A percentile compares a stretch with the other conserved stretches of the same genome.
These are phyloP conservation scores for Cordyceps cicadae DNA, from an alignment of 2,329 filamentous ascomycete genomes.

Conservation along the genomic window DNA sequence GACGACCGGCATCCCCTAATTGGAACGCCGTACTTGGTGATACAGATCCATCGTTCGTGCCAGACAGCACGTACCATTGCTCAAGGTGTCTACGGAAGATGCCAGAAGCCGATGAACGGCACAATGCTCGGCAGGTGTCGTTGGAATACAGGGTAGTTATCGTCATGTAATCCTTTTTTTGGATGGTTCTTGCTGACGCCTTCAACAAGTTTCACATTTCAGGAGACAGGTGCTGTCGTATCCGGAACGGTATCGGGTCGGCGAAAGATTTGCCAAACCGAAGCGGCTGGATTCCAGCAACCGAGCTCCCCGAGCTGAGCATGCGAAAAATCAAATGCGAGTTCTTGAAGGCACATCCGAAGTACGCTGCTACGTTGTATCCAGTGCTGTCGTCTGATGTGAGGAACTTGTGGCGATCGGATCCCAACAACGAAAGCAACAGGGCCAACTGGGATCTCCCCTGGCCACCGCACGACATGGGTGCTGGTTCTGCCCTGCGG, in stretches of 20 bases:
- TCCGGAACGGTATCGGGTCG: slow-evolving; percentile 18
- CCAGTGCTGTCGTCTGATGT: slow-evolving; percentile 16
- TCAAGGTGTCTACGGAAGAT: slow-evolving; percentile 25
- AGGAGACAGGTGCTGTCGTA: slow-evolving; percentile 18
- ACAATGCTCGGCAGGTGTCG: slow-evolving; percentile 13
- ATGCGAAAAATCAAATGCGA: slow-evolving; percentile 14
- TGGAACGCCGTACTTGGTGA: slow-evolving; percentile 20
- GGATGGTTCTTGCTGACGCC: not conserved
- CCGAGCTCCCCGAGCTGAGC: slow-evolving; percentile 13
- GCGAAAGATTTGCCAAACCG: slow-evolving; percentile 22
- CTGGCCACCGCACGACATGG: slow-evolving; percentile 21
- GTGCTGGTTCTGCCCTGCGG: slow-evolving; percentile 2
- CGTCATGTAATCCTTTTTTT: not conserved
- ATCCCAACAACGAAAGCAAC: slow-evolving; percentile 26
- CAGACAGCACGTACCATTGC: slow-evolving; percentile 23
- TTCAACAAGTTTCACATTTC: slow-evolving; percentile 14
- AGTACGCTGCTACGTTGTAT: slow-evolving; percentile 23
- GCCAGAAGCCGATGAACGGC: slow-evolving; percentile 19
- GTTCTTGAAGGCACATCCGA: slow-evolving; percentile 20
- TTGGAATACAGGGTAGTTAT: slow-evolving; percentile 18
- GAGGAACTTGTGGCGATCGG: slow-evolving; percentile 21
- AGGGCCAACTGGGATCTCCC: slow-evolving; percentile 18
- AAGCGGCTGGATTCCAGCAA: slow-evolving; percentile 24
- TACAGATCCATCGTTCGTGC: slow-evolving; percentile 18
- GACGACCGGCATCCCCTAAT: slow-evolving; percentile 17